phyloP scores from a whole-genome alignment of 1,284 basidiomycete genomes.

The Ceratobasidium theobromae region DNA sequence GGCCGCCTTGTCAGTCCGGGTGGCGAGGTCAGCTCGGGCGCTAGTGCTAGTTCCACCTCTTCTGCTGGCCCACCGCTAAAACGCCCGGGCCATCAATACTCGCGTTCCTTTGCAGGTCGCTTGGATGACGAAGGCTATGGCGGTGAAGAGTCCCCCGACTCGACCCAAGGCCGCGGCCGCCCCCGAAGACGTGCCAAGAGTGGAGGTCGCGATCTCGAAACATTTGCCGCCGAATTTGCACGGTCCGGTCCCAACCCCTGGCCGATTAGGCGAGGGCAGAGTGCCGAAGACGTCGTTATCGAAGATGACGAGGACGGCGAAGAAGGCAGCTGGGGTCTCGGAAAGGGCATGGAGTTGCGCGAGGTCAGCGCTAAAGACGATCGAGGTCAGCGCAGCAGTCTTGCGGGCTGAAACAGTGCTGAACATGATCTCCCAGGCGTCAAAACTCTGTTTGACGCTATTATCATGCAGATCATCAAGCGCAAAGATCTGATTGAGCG shows the following conservation, averaged over 20 bases:
- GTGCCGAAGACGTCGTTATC: slow-evolving; percentile 50
- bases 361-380: slow-evolving; percentile 87
- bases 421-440: slow-evolving; percentile 55
- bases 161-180: slow-evolving; percentile 12
- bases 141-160: slow-evolving; percentile 2
- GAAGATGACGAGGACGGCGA: slow-evolving; percentile 54
- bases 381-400: slow-evolving; percentile 53
- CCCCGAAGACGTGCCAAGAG: slow-evolving; percentile 3
- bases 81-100: slow-evolving; percentile 33
- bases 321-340: slow-evolving; percentile 65
- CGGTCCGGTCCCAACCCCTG: not conserved
- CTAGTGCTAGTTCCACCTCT: slow-evolving; percentile 42
- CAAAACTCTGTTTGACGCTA: slow-evolving; percentile 67
- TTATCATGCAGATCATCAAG: slow-evolving; percentile 74
- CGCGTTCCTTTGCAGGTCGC: slow-evolving; percentile 38
- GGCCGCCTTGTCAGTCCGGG: not conserved
- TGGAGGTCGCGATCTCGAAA: slow-evolving; percentile 23
- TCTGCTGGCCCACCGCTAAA: slow-evolving; percentile 26
- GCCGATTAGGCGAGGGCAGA: slow-evolving; percentile 5
- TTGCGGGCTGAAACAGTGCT: slow-evolving; percentile 27
- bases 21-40: slow-evolving; percentile 28
- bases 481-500: slow-evolving; percentile 74
- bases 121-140: slow-evolving; percentile 29
- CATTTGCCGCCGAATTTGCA: slow-evolving; percentile 17
- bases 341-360: slow-evolving; percentile 77